These are phyloP conservation scores for Diplocarpon rosae DNA, from an alignment of 2,329 filamentous ascomycete genomes.

Conservation along the genomic window DNA sequence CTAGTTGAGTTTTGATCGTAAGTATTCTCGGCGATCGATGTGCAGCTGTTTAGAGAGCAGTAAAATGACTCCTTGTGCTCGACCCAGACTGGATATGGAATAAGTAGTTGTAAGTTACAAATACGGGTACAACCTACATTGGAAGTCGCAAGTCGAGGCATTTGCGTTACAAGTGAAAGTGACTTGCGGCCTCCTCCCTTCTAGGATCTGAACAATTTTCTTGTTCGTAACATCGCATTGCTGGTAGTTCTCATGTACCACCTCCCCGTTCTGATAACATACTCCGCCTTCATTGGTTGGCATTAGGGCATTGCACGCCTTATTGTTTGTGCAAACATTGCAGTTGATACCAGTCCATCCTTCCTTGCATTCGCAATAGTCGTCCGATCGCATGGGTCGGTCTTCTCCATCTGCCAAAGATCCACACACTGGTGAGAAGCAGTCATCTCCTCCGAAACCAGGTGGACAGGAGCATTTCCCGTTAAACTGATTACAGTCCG, in stretches of 20 bases:
- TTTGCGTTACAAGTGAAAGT: slow-evolving; percentile 84
- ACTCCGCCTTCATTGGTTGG: slow-evolving; percentile 70
- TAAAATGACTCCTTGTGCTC: slow-evolving; percentile 92
- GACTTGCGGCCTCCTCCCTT: slow-evolving; percentile 77
- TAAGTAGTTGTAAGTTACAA: slow-evolving; percentile 7
- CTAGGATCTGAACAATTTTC: slow-evolving; percentile 81
- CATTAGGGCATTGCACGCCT: slow-evolving; percentile 82
- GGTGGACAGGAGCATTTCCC: slow-evolving; percentile 88
- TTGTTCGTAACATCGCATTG: slow-evolving; percentile 96
- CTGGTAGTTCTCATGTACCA: slow-evolving; percentile 91
- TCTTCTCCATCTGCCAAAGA: slow-evolving; percentile 74
- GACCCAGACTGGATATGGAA: slow-evolving; percentile 68
- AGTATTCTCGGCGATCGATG: slow-evolving; percentile 57
- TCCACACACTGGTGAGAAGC: slow-evolving; percentile 81
- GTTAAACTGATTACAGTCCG: slow-evolving; percentile 77
- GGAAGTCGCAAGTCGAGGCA: slow-evolving; percentile 76
- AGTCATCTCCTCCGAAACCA: slow-evolving; percentile 91
- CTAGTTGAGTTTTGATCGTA: slow-evolving; percentile 66
- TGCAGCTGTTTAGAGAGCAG: slow-evolving; percentile 75
- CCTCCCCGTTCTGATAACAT: slow-evolving; percentile 83
- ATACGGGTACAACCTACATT: slow-evolving; percentile 50
- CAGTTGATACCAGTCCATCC: slow-evolving; percentile 98
- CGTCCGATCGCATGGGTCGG: slow-evolving; percentile 60
- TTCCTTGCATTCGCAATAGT: slow-evolving; percentile 74
- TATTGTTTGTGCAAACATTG: slow-evolving; percentile 79